Evolutionary conservation across 2,329 filamentous ascomycete species (phyloP), one percentile per base, ranked within the genome.

Genomic region (Diplodia scrobiculata): DNA sequence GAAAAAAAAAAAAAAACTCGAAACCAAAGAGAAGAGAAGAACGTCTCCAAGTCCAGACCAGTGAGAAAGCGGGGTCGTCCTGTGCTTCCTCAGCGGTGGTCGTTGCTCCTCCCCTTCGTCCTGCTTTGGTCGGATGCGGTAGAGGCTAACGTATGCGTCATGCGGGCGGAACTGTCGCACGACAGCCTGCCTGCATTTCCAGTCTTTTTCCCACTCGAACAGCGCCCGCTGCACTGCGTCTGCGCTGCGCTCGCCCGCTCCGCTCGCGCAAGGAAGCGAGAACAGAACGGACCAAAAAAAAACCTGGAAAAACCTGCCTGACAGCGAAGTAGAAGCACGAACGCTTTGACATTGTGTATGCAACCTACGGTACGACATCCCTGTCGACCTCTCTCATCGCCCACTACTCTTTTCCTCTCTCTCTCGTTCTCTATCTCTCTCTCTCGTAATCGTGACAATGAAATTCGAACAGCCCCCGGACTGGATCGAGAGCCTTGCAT

Each of bases 331-430:
- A 53, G 17, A 38, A n/a, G 53, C 32, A 32, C 7, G 29, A 29
- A 34, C 25, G 50, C 29, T n/a, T 32, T 17, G 29, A 29, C 29
- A 21, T 5, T 13, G 29, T 34, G 29, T 10, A 58, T 58, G 54
- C 54, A 58, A 14, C 21, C 13, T 13, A 25, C 36, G 21, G 45
- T 58, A 58, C 54, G 36, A 29, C 34, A 58, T 58, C 54, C 54
- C 36, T 58, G 34, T 29, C 1, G 9, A 2, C 10, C 34, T 36
- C 21, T 21, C 14, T 58, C 5, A 2, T 11, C 11, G 5, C 17
- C 11, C 29, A n/a, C 6, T 45, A 45, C n/a, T 36, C 10, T 11
- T 10, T 36, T 11, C 34, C 34, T 36, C 34, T 36, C 10, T 36
- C 7, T 11, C 34, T 36, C 10, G 21, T 25, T 25, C 21, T 11